Base-by-base conservation (phyloP, 2,329 filamentous ascomycete genomes). In the Fusarium multiceps region DNA sequence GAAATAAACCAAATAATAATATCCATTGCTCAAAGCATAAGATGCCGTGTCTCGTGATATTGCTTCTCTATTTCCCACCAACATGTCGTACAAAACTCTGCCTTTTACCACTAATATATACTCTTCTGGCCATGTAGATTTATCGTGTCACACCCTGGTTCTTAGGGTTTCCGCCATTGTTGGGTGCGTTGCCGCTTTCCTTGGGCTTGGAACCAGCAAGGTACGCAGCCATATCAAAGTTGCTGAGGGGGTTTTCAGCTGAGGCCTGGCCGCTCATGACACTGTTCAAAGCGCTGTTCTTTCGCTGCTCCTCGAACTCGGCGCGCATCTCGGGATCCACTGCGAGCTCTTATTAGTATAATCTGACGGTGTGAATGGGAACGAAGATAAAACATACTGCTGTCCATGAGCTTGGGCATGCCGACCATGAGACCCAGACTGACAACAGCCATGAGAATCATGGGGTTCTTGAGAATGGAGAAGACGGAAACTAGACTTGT, bases 321-420 rank as follows among this genome's bases (percentile, higher is more conserved):
- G 93, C 93, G 75, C 90, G 90, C 82, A 93, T 92, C 80, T 99
- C 96, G n/a, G 93, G 93, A 78, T 98, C 96, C 94, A 99, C 94
- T 98, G 75, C 20, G 20, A 18, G 18, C 27, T 23, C 8, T 53
- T 4, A 32, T 57, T 46, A 68, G 54, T 11, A 55, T 18, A 50
- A 28, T 25, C 46, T 55, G 34, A 20, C 30, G 10, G 21, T 20
- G 34, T 13, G 25, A 18, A 7, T 4, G 28, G 30, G 23, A 37
- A 20, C 9, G 18, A 20, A 10, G 32, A 7, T n/a, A 28, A 20
- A 18, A 87, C 93, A 68, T 88, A 98, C 94, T 97, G 78, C 96
- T 98, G 54, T 98, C 94, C 83, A 98, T 90, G 59, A 99, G 81
- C 80, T 98, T 96, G 16, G 96, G 96, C 92, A 98, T 93, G 72